Evolutionary conservation across 2,329 filamentous ascomycete genomes (phyloP), one percentile per base, ranked within the genome.

Genomic region (Cladophialophora psammophila): DNA sequence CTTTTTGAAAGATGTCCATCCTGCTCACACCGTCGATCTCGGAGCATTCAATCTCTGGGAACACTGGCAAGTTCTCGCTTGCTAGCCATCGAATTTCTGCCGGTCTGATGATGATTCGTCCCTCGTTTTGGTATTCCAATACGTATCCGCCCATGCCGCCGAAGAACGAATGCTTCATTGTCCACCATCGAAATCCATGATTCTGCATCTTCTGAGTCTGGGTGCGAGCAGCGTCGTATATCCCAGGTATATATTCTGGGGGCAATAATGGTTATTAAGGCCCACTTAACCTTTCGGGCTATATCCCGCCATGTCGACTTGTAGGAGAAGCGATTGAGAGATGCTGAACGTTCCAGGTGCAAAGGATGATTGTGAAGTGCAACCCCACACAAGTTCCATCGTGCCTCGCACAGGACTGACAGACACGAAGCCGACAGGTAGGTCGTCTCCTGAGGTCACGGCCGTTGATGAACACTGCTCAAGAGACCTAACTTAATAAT

Each of bases 321-420:
- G 50, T 34, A n/a, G 50, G 50, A 53, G 50, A 53, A 34, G 50
- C 2, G 9, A 53, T 53, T 10, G 50, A 15, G 13, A 53, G 50
- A 53, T 53, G 50, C 15, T 53, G 50, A 34, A 53, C 6, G 18
- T 53, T 53, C 50, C 50, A 53, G 18, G 50, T 53, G 50, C 50
- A 53, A 12, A 53, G 1, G 18, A 53, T 34, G 50, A 53, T 53
- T 31, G 50, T 53, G 18, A 53, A 53, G 20, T 18, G 18, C 50
- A 53, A 18, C 18, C 32, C 50, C 50, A 53, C 50, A 53, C 50
- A 5, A 53, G 20, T 53, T 53, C 50, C 20, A 53, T 31, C n/a
- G 50, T 53, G 32, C 50, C 15, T 12, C 18, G 50, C 7, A 31
- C 20, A 31, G 20, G 50, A 9, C 20, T 13, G 50, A 31, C 10